These are phyloP conservation scores for Fusarium neocosmosporiellum DNA, from an alignment of 2,329 filamentous ascomycete species.

Conservation along the genomic window DNA sequence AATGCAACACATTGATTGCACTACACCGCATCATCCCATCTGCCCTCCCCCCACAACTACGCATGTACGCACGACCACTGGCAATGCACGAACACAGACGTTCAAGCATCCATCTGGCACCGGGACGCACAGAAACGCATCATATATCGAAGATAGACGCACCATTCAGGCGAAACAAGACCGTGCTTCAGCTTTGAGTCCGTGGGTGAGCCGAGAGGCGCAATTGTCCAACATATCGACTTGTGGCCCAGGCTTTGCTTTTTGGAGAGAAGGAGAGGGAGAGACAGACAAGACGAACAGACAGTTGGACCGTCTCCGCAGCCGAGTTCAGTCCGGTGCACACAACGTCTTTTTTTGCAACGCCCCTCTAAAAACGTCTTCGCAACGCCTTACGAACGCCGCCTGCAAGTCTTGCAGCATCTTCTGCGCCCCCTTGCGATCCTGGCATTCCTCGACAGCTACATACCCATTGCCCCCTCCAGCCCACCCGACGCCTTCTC, in stretches of 20 bases:
- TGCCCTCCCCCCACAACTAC: constrained; percentile 20
- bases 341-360: constrained; percentile 2
- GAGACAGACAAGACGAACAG: not conserved
- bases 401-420: constrained; percentile 16
- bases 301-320: constrained; percentile 21
- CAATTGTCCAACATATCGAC: not conserved
- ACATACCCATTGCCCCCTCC: constrained; percentile 18
- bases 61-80: constrained; percentile 27
- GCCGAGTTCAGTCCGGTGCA: constrained; percentile 6
- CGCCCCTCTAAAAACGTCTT: constrained; percentile 5
- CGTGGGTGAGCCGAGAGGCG: constrained; percentile 3
- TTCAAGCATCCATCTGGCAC: constrained; percentile 15
- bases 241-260: not conserved
- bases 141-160: constrained; percentile 22
- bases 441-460: constrained; percentile 38
- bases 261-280: not conserved
- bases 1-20: constrained; percentile 24
- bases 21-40: constrained; percentile 22
- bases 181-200: constrained; percentile 7
- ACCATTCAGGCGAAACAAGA: constrained; percentile 29
- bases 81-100: constrained; percentile 16
- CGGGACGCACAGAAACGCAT: constrained; percentile 23
- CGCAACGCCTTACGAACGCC: constrained; percentile 13
- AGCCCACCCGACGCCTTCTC: constrained; percentile 34
- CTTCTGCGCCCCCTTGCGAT: constrained; percentile 29